Evolutionary conservation across 192 early-diverging fungal genomes (phyloP).

Genomic region (Lobosporangium transversale): DNA sequence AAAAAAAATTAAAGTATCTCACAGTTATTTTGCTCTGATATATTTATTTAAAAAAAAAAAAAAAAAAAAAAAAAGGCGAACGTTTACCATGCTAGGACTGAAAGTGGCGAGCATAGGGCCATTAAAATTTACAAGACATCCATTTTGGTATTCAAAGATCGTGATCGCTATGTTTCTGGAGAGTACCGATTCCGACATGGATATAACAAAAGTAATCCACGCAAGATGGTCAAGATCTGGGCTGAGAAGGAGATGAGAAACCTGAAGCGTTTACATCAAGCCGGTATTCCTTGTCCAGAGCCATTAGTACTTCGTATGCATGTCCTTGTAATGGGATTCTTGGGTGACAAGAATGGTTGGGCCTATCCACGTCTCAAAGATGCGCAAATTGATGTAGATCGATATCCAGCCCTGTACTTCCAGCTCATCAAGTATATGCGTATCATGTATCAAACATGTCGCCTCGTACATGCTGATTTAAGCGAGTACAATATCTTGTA

Average conservation of each 20-base stretch:
- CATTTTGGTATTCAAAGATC: slow-evolving; percentile 97
- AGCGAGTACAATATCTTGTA: slow-evolving; percentile 98
- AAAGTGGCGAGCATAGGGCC: slow-evolving; percentile 82
- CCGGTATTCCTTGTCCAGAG: slow-evolving; percentile 91
- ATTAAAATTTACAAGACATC: slow-evolving; percentile 99
- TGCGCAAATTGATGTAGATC: slow-evolving; percentile 78
- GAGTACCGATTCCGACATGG: slow-evolving; percentile 96
- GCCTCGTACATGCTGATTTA: slow-evolving; percentile 97
- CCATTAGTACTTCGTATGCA: slow-evolving; percentile 89
- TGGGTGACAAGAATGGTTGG: slow-evolving; percentile 93
- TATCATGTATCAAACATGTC: slow-evolving; percentile 91
- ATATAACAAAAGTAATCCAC: slow-evolving; percentile 91
- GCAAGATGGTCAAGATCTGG: slow-evolving; percentile 99
- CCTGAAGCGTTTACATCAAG: slow-evolving; percentile 86
- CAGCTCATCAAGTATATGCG: slow-evolving; percentile 90
- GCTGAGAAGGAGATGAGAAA: slow-evolving; percentile 99
- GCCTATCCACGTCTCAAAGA: slow-evolving; percentile 96
- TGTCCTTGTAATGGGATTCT: slow-evolving; percentile 94
- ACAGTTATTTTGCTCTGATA: too few relatives aligned
- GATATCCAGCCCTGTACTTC: slow-evolving; percentile 80
- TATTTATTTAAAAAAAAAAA: too few relatives aligned
- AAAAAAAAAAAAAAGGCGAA: too few relatives aligned
- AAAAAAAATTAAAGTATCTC: too few relatives aligned
- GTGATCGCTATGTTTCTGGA: slow-evolving; percentile 96
- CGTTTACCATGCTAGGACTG: slow-evolving; percentile 95